A percentile compares a stretch with the other conserved stretches of the same genome.
Conservation (phyloP, 2,329 filamentous ascomycete species). For the Penicillium psychrosexuale region DNA sequence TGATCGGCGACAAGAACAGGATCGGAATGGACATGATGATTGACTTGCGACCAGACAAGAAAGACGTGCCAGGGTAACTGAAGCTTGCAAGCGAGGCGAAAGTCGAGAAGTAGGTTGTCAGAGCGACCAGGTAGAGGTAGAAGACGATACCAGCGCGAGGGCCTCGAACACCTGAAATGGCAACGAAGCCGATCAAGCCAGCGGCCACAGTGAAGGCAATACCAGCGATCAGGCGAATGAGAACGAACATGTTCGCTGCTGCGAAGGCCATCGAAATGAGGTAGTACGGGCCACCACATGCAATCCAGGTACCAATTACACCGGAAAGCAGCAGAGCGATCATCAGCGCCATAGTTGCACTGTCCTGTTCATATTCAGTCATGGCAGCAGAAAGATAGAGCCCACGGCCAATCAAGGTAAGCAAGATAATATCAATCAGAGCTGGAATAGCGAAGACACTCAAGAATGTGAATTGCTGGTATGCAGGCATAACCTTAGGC, state of each 20-base stretch:
- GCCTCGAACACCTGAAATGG: constrained; percentile 47
- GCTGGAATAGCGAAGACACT: constrained; percentile 63
- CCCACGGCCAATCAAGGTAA: constrained; percentile 59
- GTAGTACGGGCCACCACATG: constrained; percentile 62
- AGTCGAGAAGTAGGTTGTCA: constrained; percentile 59
- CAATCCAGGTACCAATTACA: constrained; percentile 62
- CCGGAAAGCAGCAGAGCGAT: constrained; percentile 58
- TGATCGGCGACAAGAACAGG: constrained; percentile 55
- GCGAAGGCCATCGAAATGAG: constrained; percentile 56
- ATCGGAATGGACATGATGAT: constrained; percentile 57
- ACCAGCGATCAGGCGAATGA: constrained; percentile 53
- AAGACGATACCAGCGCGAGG: constrained; percentile 54
- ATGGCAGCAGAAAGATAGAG: constrained; percentile 61
- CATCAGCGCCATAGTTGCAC: constrained; percentile 58
- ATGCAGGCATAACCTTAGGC: constrained; percentile 44
- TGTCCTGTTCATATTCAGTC: constrained; percentile 48
- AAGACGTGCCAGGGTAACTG: constrained; percentile 54
- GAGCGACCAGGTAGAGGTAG: constrained; percentile 56
- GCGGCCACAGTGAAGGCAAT: constrained; percentile 52
- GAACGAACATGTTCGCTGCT: constrained; percentile 54
- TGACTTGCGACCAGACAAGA: constrained; percentile 56
- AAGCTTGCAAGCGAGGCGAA: constrained; percentile 55
- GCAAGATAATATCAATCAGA: constrained; percentile 58
- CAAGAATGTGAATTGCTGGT: constrained; percentile 55
- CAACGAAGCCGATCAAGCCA: constrained; percentile 53